Evolutionary conservation across 2,329 filamentous ascomycete species (phyloP).

Genomic region (Sordariomycetes sp.): DNA sequence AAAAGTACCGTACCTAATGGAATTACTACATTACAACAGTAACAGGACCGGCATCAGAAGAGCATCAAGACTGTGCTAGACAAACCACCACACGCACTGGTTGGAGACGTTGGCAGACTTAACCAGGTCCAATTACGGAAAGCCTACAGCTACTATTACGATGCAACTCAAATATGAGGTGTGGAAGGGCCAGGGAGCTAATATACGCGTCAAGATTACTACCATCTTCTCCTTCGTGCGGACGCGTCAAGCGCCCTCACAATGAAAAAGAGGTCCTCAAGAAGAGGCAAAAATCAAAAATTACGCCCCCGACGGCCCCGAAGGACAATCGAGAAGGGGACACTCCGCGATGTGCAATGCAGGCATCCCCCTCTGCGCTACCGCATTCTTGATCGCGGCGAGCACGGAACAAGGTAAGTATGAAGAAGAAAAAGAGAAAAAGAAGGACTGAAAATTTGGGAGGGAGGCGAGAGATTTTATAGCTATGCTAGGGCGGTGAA

Average conservation of each 20-base stretch:
- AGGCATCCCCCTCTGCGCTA: constrained; percentile 28
- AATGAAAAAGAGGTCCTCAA: constrained; percentile 25
- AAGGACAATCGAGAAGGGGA: constrained; percentile 35
- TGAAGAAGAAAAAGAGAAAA: constrained; percentile 25
- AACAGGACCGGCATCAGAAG: too few species aligned
- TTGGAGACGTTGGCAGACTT: too few species aligned
- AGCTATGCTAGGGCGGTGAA: neutral
- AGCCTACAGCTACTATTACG: too few species aligned
- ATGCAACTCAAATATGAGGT: too few species aligned
- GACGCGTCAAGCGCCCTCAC: constrained; percentile 20
- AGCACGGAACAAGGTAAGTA: constrained; percentile 35
- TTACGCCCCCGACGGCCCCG: constrained; percentile 35
- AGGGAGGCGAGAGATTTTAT: neutral
- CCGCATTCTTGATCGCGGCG: constrained; percentile 28
- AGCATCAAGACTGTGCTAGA: too few species aligned
- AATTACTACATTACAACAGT: too few species aligned
- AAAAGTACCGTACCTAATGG: too few species aligned
- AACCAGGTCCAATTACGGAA: too few species aligned
- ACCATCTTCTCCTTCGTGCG: constrained; percentile 26
- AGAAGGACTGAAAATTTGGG: neutral
- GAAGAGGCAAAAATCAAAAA: constrained; percentile 26
- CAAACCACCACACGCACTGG: too few species aligned
- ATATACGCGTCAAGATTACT: neutral
- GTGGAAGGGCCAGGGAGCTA: too few species aligned
- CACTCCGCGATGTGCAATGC: constrained; percentile 40